Evolutionary conservation across 1,284 basidiomycete genomes (phyloP), one percentile per base, ranked within the genome.

Genomic region (Chondrostereum purpureum): DNA sequence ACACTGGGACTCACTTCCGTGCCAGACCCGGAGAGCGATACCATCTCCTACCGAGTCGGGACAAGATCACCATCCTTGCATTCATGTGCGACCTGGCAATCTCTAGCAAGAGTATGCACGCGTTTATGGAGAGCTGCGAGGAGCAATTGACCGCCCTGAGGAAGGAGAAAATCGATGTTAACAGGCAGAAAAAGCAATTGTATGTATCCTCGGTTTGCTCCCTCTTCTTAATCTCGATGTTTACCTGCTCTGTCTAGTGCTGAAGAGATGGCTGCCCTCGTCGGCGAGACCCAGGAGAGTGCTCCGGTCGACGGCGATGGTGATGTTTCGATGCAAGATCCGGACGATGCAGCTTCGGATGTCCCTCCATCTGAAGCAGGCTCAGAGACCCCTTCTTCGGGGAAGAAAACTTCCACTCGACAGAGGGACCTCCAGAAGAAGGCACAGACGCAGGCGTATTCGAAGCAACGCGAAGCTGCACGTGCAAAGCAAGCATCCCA

Each of bases 81-180:
- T 97, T 95, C 66, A 75, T 99, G 68, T 89, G 87, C 64, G 88
- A 95, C 59, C 66, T 94, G 42, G 92, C 88, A 0, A 82, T 93
- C 20, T 91, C 92, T 39, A 95, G 91, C 62, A 93, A 91, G 60
- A 74, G 80, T 3, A 79, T 97, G 36, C 88, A 94, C 58, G 66
- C 74, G 10, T 91, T 89, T 57, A 89, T 98, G 78, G 96, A 99
- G 55, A 78, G 82, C 44, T 92, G 89, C 56, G 93, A 94, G 57
- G 78, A 86, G 53, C 83, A 87, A 52, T 66, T 99, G 49, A 98
- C 96, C 8, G 89, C 93, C 36, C 72, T 96, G 42, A 72, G 95
- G 52, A 99, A 99, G 68, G 92, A 95, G 63, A 91, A 94, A 63
- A 90, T 95, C 27, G 95, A 99, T 54, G 80, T 94, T 43, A 94